Percentiles rank a stretch among this genome's conserved stretches.
Conservation (phyloP, 345 rosid genomes). For the Bretschneidera sinensis region DNA sequence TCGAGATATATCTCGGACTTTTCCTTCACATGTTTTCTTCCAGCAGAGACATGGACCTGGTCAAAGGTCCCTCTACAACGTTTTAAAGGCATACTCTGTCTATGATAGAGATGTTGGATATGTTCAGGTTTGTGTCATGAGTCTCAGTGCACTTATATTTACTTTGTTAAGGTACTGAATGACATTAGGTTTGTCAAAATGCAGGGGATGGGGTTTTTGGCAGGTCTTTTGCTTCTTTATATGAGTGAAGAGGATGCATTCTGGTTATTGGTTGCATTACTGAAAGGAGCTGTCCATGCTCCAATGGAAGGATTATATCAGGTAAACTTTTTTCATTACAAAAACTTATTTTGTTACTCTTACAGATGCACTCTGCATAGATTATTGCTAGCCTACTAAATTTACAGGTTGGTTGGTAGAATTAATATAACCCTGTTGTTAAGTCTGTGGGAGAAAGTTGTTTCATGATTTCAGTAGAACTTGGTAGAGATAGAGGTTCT, state of each 20-base stretch:
- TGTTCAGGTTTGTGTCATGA: constrained; percentile 65
- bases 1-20: constrained; percentile 91
- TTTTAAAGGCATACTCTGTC: constrained; percentile 93
- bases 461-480: background rate
- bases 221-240: constrained; percentile 90
- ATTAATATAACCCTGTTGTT: background rate
- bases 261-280: constrained; percentile 93
- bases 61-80: constrained; percentile 94
- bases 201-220: constrained; percentile 96
- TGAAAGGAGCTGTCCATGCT: constrained; percentile 95
- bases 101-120: constrained; percentile 94
- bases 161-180: constrained; percentile 3
- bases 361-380: background rate
- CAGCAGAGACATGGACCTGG: constrained; percentile 99
- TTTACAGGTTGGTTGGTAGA: background rate
- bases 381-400: background rate
- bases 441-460: background rate
- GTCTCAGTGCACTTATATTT: background rate
- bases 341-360: background rate
- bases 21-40: constrained; percentile 94
- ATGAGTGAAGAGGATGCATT: constrained; percentile 99
- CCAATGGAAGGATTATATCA: constrained; percentile 97
- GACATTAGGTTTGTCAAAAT: constrained; percentile 21
- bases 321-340: constrained; percentile 34
- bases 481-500: too few species aligned